phyloP scores from a whole-genome alignment of 768 basidiomycete genomes.

The Mycena maculata region DNA sequence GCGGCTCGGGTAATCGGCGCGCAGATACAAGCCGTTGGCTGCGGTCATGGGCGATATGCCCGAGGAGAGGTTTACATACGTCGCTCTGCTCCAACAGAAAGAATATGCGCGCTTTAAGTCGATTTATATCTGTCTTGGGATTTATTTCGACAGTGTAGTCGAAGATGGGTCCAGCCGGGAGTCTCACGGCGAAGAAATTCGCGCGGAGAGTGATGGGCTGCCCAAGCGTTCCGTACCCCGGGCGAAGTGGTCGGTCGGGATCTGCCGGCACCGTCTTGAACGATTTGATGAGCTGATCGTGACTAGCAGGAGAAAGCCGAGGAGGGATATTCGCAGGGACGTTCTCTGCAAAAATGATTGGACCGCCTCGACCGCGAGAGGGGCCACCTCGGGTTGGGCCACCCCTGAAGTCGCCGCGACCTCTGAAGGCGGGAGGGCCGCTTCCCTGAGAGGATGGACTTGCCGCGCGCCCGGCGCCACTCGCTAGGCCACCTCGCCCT shows the following conservation, averaged over 20 bases:
- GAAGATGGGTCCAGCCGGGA: slow-evolving; percentile 60
- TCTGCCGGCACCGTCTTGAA: slow-evolving; percentile 49
- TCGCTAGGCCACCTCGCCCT: no score
- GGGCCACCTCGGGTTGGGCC: slow-evolving; percentile 33
- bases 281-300: slow-evolving; percentile 51
- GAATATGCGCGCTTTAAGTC: slow-evolving; percentile 64
- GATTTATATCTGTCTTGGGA: slow-evolving; percentile 58
- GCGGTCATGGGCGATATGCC: slow-evolving; percentile 65
- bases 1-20: slow-evolving; percentile 56
- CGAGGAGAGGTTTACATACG: slow-evolving; percentile 47
- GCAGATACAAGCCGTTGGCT: slow-evolving; percentile 61
- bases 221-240: slow-evolving; percentile 67
- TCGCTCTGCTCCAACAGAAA: slow-evolving; percentile 61
- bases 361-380: slow-evolving; percentile 36
- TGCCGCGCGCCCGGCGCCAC: background rate
- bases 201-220: slow-evolving; percentile 62
- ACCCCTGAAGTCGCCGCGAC: slow-evolving; percentile 18
- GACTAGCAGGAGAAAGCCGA: slow-evolving; percentile 47
- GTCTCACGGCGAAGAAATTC: slow-evolving; percentile 69
- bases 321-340: slow-evolving; percentile 49
- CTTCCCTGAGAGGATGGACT: slow-evolving; percentile 11
- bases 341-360: slow-evolving; percentile 53
- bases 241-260: slow-evolving; percentile 60
- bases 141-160: slow-evolving; percentile 68
- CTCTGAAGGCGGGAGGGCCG: slow-evolving; percentile 14